Base-by-base conservation (phyloP, 306 rosid species). In the Delonix regia region DNA sequence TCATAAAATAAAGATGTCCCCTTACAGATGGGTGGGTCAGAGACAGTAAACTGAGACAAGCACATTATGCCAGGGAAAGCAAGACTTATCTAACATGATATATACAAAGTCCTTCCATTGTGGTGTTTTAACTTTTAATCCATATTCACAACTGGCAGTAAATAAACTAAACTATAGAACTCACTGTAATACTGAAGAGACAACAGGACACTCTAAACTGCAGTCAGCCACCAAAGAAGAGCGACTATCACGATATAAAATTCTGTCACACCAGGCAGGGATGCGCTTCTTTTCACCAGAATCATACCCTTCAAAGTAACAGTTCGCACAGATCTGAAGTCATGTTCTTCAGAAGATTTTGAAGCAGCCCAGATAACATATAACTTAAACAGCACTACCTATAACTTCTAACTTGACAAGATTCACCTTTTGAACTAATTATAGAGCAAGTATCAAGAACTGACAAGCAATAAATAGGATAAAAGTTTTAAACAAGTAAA, bases 181-280 rank as follows among this genome's bases (percentile, higher is more conserved):
- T 86, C 83, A 92, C 99, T 84, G 91, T 60, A 85, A 71, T 77
- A 91, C 78, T 33, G 97, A 85, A 34, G 95, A 77, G 77, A 89
- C 94, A 11, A 92, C 88, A 41, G 99, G 99, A 69, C 90, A 92
- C 69, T 85, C 91, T 80, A 94, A 85, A 86, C 91, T 76, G 90
- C 97, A 94, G 69, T 87, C 93, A 74, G 92, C 85, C 39, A 56
- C 82, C 76, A 68, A 77, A 36, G 91, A 69, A 80, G 89, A 78
- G 69, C 97, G 88, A 82, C 91, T 87, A 78, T 94, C 99, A 77
- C 97, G 99, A 79, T 92, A 92, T 59, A 94, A 78, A 82, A 94
- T 92, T 90, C 99, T 86, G 88, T 94, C 99, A 74, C 99, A 94
- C 99, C 99, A 94, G 62, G 99, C 99, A 73, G 99, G 99, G 74